Base-by-base conservation (phyloP, 2,329 filamentous ascomycete genomes). In the Arthrobotrys musiformis region DNA sequence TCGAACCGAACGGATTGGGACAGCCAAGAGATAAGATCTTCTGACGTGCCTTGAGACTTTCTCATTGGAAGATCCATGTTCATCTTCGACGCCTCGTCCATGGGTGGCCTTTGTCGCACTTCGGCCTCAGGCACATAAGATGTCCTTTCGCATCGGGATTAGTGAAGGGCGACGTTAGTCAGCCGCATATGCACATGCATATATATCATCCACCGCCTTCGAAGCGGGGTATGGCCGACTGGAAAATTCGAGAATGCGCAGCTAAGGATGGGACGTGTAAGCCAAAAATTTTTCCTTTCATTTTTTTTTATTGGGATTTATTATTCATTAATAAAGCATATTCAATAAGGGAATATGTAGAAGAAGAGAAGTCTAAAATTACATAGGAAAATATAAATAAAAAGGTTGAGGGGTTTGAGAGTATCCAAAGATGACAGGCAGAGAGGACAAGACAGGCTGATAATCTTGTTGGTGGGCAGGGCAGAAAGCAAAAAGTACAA, bases 261-360 rank as follows among this genome's bases (percentile, higher is more conserved):
- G 3, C 24, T 52, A 48, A 5, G 5, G 22, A 30, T 9, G 3
- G 1, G 11, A n/a, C 35, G 22, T 9, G 37, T 33, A 62, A 44
- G 42, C 33, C 28, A 19, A 19, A 26, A 58, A 37, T 62, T 52
- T 54, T 62, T 42, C 19, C 4, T 56, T 28, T 30, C 61, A 54
- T 67, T 46, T 28, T 30, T 67, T 61, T 67, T 46, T 68, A 28
- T 58, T 44, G 35, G 58, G 35, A n/a, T 64, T 69, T 70, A 69
- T 44, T 66, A 76, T 64, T 76, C 72, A 76, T 76, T 76, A 76
- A 70, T 64, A 76, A 40, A 52, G 54, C 64, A 76, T 69, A 76
- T 62, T 63, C 61, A 17, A 61, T 64, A 76, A 26, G 24, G 63
- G 46, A 64, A 66, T 70, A 76, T 66, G 50, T 48, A 76, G 64